These are phyloP conservation scores for Aurinia saxatilis DNA, from an alignment of 345 rosid genomes.

Conservation along the genomic window DNA sequence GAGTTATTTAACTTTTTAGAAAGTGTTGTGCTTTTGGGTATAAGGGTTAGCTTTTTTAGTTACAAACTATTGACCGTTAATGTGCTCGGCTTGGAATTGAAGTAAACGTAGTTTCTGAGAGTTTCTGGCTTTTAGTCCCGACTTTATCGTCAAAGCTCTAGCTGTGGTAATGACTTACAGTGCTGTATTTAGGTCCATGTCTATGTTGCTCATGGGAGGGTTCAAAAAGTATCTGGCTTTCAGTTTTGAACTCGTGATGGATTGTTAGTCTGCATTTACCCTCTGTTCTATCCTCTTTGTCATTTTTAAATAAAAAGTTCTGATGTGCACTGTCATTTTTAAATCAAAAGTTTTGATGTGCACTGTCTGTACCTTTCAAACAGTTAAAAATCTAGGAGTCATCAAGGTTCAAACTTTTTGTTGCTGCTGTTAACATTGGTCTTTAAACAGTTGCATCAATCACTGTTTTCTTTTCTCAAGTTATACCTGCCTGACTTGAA, in stretches of 20 bases:
- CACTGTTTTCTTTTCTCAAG: not conserved
- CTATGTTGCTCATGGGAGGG: not conserved
- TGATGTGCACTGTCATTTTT: not conserved
- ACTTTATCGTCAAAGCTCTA: not conserved
- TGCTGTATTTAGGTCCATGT: not conserved
- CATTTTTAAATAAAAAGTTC: not conserved
- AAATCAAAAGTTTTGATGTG: not conserved
- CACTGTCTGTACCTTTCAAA: not conserved
- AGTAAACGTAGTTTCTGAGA: not conserved
- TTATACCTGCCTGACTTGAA: constrained; percentile 16
- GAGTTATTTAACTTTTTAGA: constrained; percentile 16
- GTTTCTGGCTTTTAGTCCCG: not conserved
- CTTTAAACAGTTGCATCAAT: too few relatives aligned
- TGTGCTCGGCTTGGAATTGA: not conserved
- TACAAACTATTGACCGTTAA: not conserved
- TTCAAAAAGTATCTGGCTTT: constrained; percentile 1
- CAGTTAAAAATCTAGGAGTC: not conserved
- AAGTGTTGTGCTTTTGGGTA: constrained; percentile 31
- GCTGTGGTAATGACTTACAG: constrained; percentile 8
- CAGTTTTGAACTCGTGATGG: constrained; percentile 1
- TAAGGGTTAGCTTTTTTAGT: constrained; percentile 5
- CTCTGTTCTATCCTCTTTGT: not conserved
- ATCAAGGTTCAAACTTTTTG: too few relatives aligned
- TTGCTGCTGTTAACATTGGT: too few relatives aligned
- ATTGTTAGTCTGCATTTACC: not conserved